Evolutionary conservation across 2,329 filamentous ascomycete species (phyloP), one percentile per base, ranked within the genome.

Genomic region (Didymella lethalis): DNA sequence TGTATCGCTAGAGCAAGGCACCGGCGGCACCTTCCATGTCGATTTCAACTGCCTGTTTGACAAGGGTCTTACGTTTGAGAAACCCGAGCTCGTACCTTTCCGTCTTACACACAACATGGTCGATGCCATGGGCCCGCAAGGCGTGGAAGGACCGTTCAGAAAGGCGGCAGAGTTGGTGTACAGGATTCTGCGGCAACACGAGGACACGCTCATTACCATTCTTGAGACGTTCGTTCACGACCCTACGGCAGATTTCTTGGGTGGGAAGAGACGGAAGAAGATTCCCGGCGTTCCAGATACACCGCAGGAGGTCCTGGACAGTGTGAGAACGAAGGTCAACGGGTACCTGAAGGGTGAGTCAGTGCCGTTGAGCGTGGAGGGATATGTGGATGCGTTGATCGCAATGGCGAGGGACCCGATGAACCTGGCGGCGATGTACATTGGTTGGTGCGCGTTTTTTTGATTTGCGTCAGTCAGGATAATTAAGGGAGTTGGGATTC

Each of bases 11-110:
- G 93, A 98, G 77, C 92, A 98, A 80, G 90, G 91, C 56, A 96
- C 93, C 64, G 95, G 96, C 44, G 94, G 94, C 50, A 88, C 96
- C 2, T 91, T 99, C 78, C 95, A 99, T 78, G 96, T 99, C 45
- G 95, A 99, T 79, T 99, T 99, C 84, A 99, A 99, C 80, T 99
- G 96, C 77, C 87, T 99, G 4, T 99, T 99, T 76, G 96, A 99
- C 81, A 99, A 99, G 69, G 95, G 95, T 1, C 85, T 94, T 40
- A 97, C 93, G 0, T 98, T 99, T 74, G 90, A 93, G 63, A 96
- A 96, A 77, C 94, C 95, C 0, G 95, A 99, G 78, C 84, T 90
- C 29, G 95, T 99, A 1, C 96, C 95, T 2, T 99, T 99, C 83
- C 90, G 96, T 16, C 84, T 99, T 41, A 99, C 95, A 4, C 94